A percentile compares a stretch with the other conserved stretches of the same genome.
Evolutionary conservation across 345 rosid genomes (phyloP).

Genomic region (Clarkia xantiana): DNA sequence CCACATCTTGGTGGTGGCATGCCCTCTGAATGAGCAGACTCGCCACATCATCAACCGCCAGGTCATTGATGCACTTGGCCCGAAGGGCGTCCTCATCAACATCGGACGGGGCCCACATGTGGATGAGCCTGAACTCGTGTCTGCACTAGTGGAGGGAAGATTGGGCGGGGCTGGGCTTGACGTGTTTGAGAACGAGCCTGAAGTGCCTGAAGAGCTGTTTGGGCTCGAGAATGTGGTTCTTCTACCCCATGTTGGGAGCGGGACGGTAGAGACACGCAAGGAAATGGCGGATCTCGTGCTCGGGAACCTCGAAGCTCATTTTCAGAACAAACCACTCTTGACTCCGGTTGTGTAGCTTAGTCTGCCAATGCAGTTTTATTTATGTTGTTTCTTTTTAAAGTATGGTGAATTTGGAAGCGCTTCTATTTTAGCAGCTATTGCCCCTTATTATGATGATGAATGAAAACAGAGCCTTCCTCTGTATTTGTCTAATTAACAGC

Average conservation of each 20-base stretch:
- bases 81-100: conserved; percentile 34
- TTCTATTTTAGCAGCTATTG: no score
- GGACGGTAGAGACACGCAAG: conserved; percentile 11
- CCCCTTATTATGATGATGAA: no score
- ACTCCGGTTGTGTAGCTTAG: conserved; percentile 12
- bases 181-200: conserved; percentile 26
- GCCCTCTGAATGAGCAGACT: conserved; percentile 24
- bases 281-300: conserved; percentile 18
- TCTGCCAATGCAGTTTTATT: no score
- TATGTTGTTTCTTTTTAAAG: no score
- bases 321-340: conserved; percentile 13
- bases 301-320: conserved; percentile 16
- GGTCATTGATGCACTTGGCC: conserved; percentile 33
- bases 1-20: conserved; percentile 27
- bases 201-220: conserved; percentile 25
- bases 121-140: conserved; percentile 27
- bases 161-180: conserved; percentile 31
- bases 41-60: conserved; percentile 20
- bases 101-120: conserved; percentile 28
- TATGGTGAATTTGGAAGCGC: no score
- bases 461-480: no score
- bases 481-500: no score
- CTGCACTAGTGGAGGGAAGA: conserved; percentile 32
- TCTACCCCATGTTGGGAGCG: conserved; percentile 31
- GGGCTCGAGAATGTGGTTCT: conserved; percentile 32